Conservation (phyloP, 129 eudicot species). For the Arctium minus region DNA sequence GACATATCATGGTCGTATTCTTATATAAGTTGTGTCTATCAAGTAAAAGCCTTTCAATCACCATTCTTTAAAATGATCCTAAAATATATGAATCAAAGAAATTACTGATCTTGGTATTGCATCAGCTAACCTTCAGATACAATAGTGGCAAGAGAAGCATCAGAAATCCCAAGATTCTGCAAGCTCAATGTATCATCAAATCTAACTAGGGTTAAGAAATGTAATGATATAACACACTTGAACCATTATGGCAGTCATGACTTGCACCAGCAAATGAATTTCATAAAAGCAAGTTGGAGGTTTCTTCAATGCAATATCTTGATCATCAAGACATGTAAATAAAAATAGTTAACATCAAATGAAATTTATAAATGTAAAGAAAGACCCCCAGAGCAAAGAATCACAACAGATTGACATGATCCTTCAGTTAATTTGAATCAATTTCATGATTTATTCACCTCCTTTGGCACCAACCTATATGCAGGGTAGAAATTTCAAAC, state of each 20-base stretch:
- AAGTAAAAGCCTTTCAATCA: neutral
- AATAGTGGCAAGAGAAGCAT: conserved; percentile 77
- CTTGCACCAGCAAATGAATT: neutral
- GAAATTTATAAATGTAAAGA: neutral
- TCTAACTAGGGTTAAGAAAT: conserved; percentile 52
- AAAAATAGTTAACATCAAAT: neutral
- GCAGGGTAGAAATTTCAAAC: neutral
- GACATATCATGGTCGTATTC: neutral
- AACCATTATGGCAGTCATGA: neutral
- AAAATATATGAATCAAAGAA: neutral
- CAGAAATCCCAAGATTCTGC: conserved; percentile 75
- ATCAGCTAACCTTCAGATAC: conserved; percentile 68
- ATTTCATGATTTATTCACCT: neutral
- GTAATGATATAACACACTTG: neutral
- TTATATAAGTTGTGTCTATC: neutral
- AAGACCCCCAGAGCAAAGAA: neutral
- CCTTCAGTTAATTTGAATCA: no score
- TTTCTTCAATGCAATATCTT: neutral
- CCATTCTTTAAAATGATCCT: neutral
- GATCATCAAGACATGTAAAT: neutral
- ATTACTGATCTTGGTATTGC: conserved; percentile 6
- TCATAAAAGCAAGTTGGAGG: neutral
- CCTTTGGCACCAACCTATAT: neutral
- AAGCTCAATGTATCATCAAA: conserved; percentile 71
- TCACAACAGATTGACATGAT: neutral